These are phyloP conservation scores for Berberis vulgaris DNA, from an alignment of 164 flowering plant genomes.

Conservation along the genomic window DNA sequence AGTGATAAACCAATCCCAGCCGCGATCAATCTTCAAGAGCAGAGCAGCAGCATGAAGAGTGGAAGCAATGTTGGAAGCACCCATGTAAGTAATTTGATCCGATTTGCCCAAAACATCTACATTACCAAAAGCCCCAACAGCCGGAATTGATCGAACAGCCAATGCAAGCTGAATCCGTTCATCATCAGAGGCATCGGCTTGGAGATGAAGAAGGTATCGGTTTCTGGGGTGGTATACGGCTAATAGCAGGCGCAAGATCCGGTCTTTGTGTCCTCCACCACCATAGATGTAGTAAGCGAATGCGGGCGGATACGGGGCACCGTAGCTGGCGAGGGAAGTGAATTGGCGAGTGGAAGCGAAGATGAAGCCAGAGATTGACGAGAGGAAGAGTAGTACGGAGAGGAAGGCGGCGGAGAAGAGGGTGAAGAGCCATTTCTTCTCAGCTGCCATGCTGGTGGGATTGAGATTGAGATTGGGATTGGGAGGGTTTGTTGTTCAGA, in stretches of 20 bases:
- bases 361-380: constrained; percentile 44
- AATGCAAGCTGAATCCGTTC: constrained; percentile 48
- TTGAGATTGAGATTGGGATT: not conserved
- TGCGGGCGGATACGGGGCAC: constrained; percentile 62
- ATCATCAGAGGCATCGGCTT: constrained; percentile 43
- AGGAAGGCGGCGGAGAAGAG: constrained; percentile 61
- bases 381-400: constrained; percentile 51
- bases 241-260: constrained; percentile 54
- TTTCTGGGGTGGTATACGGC: constrained; percentile 92
- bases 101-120: constrained; percentile 89
- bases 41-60: constrained; percentile 65
- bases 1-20: constrained; percentile 88
- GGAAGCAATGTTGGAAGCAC: constrained; percentile 58
- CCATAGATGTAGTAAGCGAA: constrained; percentile 90
- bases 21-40: constrained; percentile 59
- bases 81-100: constrained; percentile 64
- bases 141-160: constrained; percentile 50
- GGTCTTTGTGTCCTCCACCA: constrained; percentile 49
- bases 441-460: constrained; percentile 30
- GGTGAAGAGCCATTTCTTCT: constrained; percentile 70
- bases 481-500: too few relatives aligned
- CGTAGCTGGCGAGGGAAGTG: constrained; percentile 35
- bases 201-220: constrained; percentile 71
- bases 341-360: constrained; percentile 19
- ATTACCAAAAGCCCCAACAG: constrained; percentile 58